Conservation (phyloP, 169 alveolate species). For the Babesia caballi region DNA sequence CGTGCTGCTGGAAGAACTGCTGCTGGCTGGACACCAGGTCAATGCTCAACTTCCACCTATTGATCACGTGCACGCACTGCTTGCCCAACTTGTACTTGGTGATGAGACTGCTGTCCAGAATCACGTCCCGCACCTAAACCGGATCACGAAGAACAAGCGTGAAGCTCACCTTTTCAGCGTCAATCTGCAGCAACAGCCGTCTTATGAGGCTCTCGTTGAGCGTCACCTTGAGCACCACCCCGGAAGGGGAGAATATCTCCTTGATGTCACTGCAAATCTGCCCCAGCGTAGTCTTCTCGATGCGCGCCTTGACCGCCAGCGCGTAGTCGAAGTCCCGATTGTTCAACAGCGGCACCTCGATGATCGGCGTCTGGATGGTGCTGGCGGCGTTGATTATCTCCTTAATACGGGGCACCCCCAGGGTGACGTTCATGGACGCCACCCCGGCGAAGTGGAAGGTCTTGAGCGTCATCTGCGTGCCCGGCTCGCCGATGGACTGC, state of each 20-base stretch:
- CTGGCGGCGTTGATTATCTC: slow-evolving; percentile 97
- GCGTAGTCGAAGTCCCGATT: slow-evolving; percentile 77
- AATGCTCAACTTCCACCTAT: slow-evolving; percentile 70
- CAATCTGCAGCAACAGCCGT: slow-evolving; percentile 81
- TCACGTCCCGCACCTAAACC: slow-evolving; percentile 75
- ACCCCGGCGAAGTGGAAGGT: slow-evolving; percentile 99
- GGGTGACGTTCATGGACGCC: slow-evolving; percentile 96
- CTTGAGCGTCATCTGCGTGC: slow-evolving; percentile 99
- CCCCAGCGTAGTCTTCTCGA: slow-evolving; percentile 85
- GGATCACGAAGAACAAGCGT: neutral
- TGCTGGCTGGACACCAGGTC: slow-evolving; percentile 52
- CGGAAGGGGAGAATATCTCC: slow-evolving; percentile 88
- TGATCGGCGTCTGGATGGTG: slow-evolving; percentile 94
- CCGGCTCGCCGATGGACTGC: slow-evolving; percentile 99
- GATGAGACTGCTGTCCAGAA: slow-evolving; percentile 75
- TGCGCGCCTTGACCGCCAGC: slow-evolving; percentile 84
- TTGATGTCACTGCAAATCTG: slow-evolving; percentile 83
- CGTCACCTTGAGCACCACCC: slow-evolving; percentile 85
- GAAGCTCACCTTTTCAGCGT: slow-evolving; percentile 76
- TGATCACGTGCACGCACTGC: slow-evolving; percentile 63
- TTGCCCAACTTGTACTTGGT: slow-evolving; percentile 83
- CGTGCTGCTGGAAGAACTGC: slow-evolving; percentile 78
- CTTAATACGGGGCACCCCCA: slow-evolving; percentile 98
- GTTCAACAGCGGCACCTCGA: slow-evolving; percentile 82
- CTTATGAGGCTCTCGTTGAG: slow-evolving; percentile 83